These are phyloP conservation scores for Coniella lustricola DNA, from an alignment of 2,329 filamentous ascomycete species.

Conservation along the genomic window DNA sequence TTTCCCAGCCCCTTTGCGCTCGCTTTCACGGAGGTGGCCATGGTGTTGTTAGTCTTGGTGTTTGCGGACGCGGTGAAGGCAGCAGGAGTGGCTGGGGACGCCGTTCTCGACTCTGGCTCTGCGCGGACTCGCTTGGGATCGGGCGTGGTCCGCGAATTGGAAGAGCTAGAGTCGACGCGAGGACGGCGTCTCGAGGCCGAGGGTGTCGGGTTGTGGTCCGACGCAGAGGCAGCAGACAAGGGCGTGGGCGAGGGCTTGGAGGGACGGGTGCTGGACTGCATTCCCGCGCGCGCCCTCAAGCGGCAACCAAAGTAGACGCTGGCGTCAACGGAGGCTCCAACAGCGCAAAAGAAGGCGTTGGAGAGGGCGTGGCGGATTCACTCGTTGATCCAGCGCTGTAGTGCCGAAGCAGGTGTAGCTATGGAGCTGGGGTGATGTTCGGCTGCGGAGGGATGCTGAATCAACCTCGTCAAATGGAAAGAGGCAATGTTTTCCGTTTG, in stretches of 20 bases:
- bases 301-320: background rate
- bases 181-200: slow-evolving; percentile 19
- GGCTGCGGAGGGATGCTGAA: too few species aligned
- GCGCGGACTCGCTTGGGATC: slow-evolving; percentile 24
- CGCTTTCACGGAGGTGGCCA: slow-evolving; percentile 18
- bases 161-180: slow-evolving; percentile 24
- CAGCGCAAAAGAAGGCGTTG: slow-evolving; percentile 1
- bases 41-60: background rate
- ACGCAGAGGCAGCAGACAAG: background rate
- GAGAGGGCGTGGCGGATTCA: background rate
- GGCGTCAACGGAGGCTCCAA: slow-evolving; percentile 5
- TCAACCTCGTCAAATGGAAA: too few species aligned
- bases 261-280: slow-evolving; percentile 13
- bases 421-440: too few species aligned
- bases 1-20: slow-evolving; percentile 29
- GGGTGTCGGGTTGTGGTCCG: slow-evolving; percentile 10
- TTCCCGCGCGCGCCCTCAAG: slow-evolving; percentile 9
- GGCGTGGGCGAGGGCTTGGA: slow-evolving; percentile 2
- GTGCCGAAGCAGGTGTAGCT: too few species aligned
- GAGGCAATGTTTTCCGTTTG: too few species aligned
- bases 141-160: slow-evolving; percentile 15
- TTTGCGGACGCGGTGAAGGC: background rate
- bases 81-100: background rate
- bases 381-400: too few species aligned
- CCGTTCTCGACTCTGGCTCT: background rate